Conservation (phyloP, 2,329 filamentous ascomycete species). For the Cucurbitaria berberidis region DNA sequence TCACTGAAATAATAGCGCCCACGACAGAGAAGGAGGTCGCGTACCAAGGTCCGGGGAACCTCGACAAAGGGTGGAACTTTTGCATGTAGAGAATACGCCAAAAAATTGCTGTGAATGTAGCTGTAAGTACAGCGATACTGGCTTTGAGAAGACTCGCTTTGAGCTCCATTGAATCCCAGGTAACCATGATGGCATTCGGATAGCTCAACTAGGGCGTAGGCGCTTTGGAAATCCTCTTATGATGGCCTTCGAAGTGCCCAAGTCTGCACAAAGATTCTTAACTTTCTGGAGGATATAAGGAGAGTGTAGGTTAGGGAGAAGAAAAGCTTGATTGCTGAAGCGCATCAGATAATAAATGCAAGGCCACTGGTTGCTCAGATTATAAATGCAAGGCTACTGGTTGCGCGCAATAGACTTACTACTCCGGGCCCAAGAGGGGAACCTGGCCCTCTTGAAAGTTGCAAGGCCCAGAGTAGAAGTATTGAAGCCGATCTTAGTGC, state of each 20-base stretch:
- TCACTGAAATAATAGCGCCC: conserved; percentile 34
- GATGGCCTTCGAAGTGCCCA: not conserved
- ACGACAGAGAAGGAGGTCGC: conserved; percentile 44
- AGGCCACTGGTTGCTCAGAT: not conserved
- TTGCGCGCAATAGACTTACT: not conserved
- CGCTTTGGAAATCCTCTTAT: not conserved
- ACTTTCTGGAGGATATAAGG: not conserved
- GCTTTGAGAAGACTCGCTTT: conserved; percentile 1
- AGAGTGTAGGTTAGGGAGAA: not conserved
- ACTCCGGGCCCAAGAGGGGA: not conserved
- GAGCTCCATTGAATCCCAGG: not conserved
- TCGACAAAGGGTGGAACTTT: conserved; percentile 51
- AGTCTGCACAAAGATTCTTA: not conserved
- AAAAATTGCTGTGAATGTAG: conserved; percentile 13
- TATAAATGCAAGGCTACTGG: not conserved
- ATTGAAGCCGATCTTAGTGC: not conserved
- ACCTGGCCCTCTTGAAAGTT: not conserved
- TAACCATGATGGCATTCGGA: not conserved
- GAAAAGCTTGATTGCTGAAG: not conserved
- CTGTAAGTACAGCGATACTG: conserved; percentile 2
- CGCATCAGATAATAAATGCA: not conserved
- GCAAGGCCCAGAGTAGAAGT: not conserved
- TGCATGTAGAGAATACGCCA: conserved; percentile 44
- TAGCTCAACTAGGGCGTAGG: too few relatives aligned
- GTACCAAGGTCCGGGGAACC: conserved; percentile 53